Percentiles rank a stretch among this genome's conserved stretches.
Evolutionary conservation across 306 rosid genomes (phyloP).

Genomic region (Trifolium pratense): DNA sequence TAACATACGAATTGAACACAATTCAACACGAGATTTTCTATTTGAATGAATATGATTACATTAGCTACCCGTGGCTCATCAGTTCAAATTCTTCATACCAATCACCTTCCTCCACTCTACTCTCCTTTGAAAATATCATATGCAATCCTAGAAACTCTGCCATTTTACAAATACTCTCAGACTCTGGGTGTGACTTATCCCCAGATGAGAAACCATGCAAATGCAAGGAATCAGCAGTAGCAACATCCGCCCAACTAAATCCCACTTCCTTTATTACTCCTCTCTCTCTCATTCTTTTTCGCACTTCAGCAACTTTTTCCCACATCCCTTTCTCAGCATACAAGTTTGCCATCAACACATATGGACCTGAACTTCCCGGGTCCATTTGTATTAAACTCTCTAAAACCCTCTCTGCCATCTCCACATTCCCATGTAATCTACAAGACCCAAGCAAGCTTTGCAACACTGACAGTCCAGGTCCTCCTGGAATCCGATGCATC

Average conservation of each 20-base stretch:
- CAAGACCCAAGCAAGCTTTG: constrained; percentile 89
- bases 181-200: constrained; percentile 67
- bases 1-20: background rate
- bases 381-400: constrained; percentile 63
- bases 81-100: constrained; percentile 21
- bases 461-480: constrained; percentile 67
- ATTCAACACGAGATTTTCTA: background rate
- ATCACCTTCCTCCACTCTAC: constrained; percentile 31
- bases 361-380: constrained; percentile 72
- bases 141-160: constrained; percentile 67
- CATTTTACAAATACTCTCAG: constrained; percentile 67
- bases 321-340: constrained; percentile 82
- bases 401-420: constrained; percentile 70
- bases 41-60: constrained; percentile 1
- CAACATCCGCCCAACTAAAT: constrained; percentile 80
- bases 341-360: constrained; percentile 73
- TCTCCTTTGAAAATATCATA: constrained; percentile 58
- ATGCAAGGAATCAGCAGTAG: constrained; percentile 55
- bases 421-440: constrained; percentile 65
- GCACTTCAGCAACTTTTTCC: constrained; percentile 77
- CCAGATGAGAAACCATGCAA: constrained; percentile 83
- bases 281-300: constrained; percentile 74
- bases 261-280: constrained; percentile 84
- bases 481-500: constrained; percentile 62
- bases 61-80: constrained; percentile 20